phyloP scores from a whole-genome alignment of 305 asterid genomes.

The Fraxinus velutina region DNA sequence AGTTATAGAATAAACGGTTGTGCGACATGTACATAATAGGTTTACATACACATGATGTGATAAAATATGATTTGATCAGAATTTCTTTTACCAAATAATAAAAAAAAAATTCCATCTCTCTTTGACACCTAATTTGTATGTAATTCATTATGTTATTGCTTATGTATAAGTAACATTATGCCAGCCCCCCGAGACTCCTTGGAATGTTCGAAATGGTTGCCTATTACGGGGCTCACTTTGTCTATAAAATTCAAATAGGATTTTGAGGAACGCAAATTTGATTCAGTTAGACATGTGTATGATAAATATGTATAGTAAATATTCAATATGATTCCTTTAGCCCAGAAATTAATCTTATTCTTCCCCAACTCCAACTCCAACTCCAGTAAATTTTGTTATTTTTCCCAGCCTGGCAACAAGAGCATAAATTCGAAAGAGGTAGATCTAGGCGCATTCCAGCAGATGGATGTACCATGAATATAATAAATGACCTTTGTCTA shows the following conservation, averaged over 20 bases:
- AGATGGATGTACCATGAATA: slow-evolving; percentile 14
- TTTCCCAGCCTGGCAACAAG: slow-evolving; percentile 23
- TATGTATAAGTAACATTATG: background rate
- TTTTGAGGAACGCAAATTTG: background rate
- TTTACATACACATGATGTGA: too few species aligned
- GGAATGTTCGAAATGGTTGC: background rate
- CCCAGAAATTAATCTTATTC: background rate
- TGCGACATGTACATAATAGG: too few species aligned
- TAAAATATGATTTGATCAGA: too few species aligned
- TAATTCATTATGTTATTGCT: too few species aligned
- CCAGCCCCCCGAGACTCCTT: background rate
- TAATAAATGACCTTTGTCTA: slow-evolving; percentile 26
- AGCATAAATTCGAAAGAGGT: slow-evolving; percentile 9
- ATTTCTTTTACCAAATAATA: too few species aligned
- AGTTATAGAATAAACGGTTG: background rate
- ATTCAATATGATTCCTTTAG: background rate
- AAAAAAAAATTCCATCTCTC: too few species aligned
- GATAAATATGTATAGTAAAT: background rate
- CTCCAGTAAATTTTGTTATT: slow-evolving; percentile 2
- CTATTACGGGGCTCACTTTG: background rate
- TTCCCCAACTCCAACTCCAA: background rate
- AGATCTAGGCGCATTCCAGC: slow-evolving; percentile 21
- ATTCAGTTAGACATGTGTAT: background rate
- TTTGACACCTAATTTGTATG: too few species aligned
- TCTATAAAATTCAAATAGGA: background rate